Base-by-base conservation (phyloP, 257 asterid genomes). In the Nicotiana paniculata region DNA sequence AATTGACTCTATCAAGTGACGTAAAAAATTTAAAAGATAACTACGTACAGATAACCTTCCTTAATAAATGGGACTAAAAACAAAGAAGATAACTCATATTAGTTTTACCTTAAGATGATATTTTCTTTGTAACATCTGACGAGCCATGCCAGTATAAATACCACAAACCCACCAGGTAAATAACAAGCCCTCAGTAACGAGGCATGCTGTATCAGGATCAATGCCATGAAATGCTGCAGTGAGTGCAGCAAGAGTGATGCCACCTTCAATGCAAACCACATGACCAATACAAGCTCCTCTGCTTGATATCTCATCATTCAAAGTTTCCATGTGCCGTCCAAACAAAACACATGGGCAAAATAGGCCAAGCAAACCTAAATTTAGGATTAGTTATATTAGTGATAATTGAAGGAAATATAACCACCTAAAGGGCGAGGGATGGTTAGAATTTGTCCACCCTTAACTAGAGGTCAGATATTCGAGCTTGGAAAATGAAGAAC, bases 91-190 rank as follows among this genome's bases (percentile, higher is more conserved):
- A 30, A 30, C 33, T 30, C 33, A 30, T 30, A 30, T 30, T 30
- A 30, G 3, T 21, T 51, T 57, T 46, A 93, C 98, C 95, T 90
- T 92, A 66, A 93, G 86, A 87, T 93, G 97, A 83, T 92, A 93
- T 81, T 85, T 93, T 82, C 95, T 85, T 83, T 92, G 98, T 86
- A 93, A 84, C n/a, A 85, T 30, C 79, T 92, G 97, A n/a, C 98
- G 86, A 28, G 91, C 93, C 93, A 92, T 90, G 86, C 98, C 94
- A 0, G 97, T 89, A 85, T 93, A 93, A 86, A 92, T 91, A 72
- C 92, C 96, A 72, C 97, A 93, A 30, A 93, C 92, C 98, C 97
- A 93, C 97, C 98, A 92, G 28, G 95, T 90, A n/a, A 93, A 93
- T 43, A 90, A 66, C 81, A 93, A 89, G 28, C 98, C 98, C 82